A percentile compares a stretch with the other conserved stretches of the same genome.
These are phyloP conservation scores for Rosellinia necatrix DNA, from an alignment of 2,329 filamentous ascomycete species.

Conservation along the genomic window DNA sequence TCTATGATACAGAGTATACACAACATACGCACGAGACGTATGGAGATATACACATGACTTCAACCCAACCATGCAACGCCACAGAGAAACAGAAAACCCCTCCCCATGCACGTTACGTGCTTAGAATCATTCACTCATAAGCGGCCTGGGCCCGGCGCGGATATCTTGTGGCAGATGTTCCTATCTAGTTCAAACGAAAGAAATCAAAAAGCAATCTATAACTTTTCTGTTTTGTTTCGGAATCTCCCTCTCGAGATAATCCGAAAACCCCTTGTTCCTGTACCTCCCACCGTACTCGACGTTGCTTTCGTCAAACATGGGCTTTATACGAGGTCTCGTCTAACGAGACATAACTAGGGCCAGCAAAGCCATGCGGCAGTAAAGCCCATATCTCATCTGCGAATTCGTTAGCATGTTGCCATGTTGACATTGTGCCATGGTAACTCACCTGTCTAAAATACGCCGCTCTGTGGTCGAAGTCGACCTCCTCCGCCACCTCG, in stretches of 20 bases:
- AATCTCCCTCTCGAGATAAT: slow-evolving; percentile 24
- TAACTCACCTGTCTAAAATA: slow-evolving; percentile 98
- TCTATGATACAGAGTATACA: slow-evolving; percentile 16
- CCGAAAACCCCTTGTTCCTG: slow-evolving; percentile 15
- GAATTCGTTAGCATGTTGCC: slow-evolving; percentile 46
- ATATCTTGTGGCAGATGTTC: slow-evolving; percentile 38
- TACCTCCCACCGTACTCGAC: not conserved
- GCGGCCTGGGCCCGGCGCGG: slow-evolving; percentile 39
- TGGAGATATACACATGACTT: slow-evolving; percentile 25
- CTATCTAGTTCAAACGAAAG: slow-evolving; percentile 35
- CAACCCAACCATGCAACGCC: slow-evolving; percentile 27
- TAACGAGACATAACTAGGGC: slow-evolving; percentile 79
- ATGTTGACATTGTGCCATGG: not conserved
- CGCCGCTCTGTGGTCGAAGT: slow-evolving; percentile 94
- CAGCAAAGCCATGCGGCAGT: slow-evolving; percentile 96
- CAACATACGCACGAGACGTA: not conserved
- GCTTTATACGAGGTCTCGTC: too few relatives aligned
- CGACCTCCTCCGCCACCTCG: slow-evolving; percentile 93
- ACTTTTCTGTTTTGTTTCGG: too few relatives aligned
- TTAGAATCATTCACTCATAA: slow-evolving; percentile 43
- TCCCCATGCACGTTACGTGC: slow-evolving; percentile 25
- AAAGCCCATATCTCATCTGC: slow-evolving; percentile 96
- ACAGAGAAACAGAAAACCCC: slow-evolving; percentile 11
- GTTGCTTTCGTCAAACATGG: too few relatives aligned
- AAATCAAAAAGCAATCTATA: slow-evolving; percentile 23